A percentile compares a stretch with the other conserved stretches of the same genome.
Evolutionary conservation across 2,329 filamentous ascomycete species (phyloP).

Genomic region (Botrytis fragariae): DNA sequence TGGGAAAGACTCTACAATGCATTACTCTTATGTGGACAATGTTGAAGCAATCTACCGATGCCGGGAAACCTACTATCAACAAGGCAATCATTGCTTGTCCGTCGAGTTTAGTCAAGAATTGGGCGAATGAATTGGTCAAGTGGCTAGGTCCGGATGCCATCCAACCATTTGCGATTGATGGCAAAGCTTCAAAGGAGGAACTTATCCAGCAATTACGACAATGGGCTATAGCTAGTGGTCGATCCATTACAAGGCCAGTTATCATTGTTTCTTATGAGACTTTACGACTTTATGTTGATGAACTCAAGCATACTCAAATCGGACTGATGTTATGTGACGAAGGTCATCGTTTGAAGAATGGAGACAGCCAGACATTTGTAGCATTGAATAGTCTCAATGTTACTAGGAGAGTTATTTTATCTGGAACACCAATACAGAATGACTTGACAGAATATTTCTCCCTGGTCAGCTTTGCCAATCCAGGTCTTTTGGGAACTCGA

Average conservation of each 20-base stretch:
- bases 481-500: slow-evolving; percentile 82
- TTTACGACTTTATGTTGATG: slow-evolving; percentile 82
- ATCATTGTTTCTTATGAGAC: slow-evolving; percentile 99
- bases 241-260: slow-evolving; percentile 65
- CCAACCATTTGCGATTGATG: slow-evolving; percentile 91
- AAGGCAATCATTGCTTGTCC: slow-evolving; percentile 97
- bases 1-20: slow-evolving; percentile 96
- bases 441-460: slow-evolving; percentile 98
- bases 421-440: slow-evolving; percentile 96
- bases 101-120: slow-evolving; percentile 93
- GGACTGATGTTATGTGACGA: slow-evolving; percentile 94
- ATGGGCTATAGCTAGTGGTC: slow-evolving; percentile 91
- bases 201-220: slow-evolving; percentile 85
- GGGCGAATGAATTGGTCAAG: slow-evolving; percentile 95
- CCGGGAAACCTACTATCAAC: slow-evolving; percentile 90
- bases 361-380: slow-evolving; percentile 91
- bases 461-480: slow-evolving; percentile 94
- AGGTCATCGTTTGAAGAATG: slow-evolving; percentile 94
- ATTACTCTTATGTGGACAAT: slow-evolving; percentile 97
- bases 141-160: slow-evolving; percentile 93
- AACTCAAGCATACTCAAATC: slow-evolving; percentile 85
- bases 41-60: slow-evolving; percentile 90
- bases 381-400: slow-evolving; percentile 90
- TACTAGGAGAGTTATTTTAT: slow-evolving; percentile 86
- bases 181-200: slow-evolving; percentile 93